Conservation (phyloP, 257 asterid genomes). For the Dorcoceras hygrometricum region DNA sequence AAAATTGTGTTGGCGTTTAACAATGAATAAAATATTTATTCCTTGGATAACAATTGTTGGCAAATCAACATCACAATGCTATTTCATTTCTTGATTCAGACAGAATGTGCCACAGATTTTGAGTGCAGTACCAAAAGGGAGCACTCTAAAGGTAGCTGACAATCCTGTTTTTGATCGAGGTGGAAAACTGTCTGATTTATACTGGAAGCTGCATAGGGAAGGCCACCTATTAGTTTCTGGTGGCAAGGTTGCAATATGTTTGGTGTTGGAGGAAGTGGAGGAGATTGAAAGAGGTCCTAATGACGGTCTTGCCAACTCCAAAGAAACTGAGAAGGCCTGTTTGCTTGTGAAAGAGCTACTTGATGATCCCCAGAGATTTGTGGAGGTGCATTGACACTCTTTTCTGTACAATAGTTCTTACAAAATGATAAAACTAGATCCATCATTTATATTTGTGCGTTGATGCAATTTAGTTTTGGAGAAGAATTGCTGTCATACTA, state of each 20-base stretch:
- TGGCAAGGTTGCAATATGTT: constrained; percentile 68
- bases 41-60: constrained; percentile 10
- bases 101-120: constrained; percentile 37
- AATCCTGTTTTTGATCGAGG: constrained; percentile 34
- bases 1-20: too few relatives aligned
- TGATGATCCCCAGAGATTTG: constrained; percentile 36
- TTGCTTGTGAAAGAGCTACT: constrained; percentile 44
- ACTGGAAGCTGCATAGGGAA: constrained; percentile 41
- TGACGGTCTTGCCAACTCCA: constrained; percentile 25
- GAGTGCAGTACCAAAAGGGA: constrained; percentile 38
- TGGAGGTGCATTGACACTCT: constrained; percentile 44
- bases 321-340: constrained; percentile 31
- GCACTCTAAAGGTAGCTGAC: constrained; percentile 41
- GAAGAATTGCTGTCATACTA: constrained; percentile 3
- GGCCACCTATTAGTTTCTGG: constrained; percentile 51
- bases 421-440: constrained; percentile 6
- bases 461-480: background rate
- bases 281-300: constrained; percentile 28
- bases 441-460: background rate
- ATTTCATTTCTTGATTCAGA: constrained; percentile 31
- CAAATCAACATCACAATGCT: constrained; percentile 14
- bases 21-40: background rate
- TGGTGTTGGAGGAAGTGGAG: constrained; percentile 42
- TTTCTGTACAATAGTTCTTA: constrained; percentile 6
- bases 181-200: constrained; percentile 34